phyloP scores from a whole-genome alignment of 2,329 filamentous ascomycete species.

The Aspergillus puulaauensis region DNA sequence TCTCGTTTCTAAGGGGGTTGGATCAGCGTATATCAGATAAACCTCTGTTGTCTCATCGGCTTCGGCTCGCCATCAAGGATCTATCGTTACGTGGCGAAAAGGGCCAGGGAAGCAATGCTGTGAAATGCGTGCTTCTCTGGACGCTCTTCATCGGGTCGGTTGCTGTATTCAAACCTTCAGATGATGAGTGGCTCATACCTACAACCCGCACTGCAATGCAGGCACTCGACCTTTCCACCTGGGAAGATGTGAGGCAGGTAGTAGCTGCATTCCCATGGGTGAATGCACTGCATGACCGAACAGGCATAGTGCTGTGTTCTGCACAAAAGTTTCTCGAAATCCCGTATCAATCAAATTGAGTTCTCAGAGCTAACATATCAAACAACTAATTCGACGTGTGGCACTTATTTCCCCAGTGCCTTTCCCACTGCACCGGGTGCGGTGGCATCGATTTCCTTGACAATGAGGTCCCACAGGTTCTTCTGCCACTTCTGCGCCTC shows the following conservation, averaged over 20 bases:
- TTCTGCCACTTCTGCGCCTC: constrained; percentile 5
- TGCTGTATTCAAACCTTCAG: not conserved
- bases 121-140: not conserved
- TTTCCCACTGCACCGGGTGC: not conserved
- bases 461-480: not conserved
- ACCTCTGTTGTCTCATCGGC: not conserved
- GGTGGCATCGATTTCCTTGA: not conserved
- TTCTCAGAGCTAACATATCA: not conserved
- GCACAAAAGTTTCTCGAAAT: not conserved
- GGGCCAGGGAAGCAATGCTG: not conserved
- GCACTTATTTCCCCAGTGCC: not conserved
- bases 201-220: not conserved
- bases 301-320: not conserved
- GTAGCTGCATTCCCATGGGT: constrained; percentile 2
- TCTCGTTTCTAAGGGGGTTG: not conserved
- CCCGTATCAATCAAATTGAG: not conserved
- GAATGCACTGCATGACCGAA: constrained; percentile 1
- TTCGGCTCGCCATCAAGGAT: not conserved
- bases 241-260: not conserved
- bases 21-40: constrained; percentile 2
- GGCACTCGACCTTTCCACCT: not conserved
- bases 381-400: not conserved
- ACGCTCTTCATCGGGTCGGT: not conserved
- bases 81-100: not conserved
- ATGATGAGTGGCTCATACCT: constrained; percentile 3